Conservation (phyloP, 352 stramenopile genomes). For the Phytophthora citrophthora region DNA sequence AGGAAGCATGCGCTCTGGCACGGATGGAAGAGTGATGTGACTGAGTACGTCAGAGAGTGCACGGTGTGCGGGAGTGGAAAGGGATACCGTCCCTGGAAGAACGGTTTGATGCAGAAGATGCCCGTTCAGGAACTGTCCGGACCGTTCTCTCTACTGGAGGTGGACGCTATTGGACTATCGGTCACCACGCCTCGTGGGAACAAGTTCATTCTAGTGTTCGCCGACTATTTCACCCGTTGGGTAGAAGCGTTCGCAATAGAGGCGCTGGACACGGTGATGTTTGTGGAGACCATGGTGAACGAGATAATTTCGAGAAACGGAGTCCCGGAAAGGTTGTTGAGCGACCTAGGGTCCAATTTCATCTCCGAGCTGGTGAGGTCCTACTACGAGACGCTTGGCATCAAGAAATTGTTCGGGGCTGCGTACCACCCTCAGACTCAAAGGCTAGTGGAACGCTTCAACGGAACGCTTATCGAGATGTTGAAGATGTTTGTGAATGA, state of each 20-base stretch:
- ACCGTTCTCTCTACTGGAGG: too few relatives aligned
- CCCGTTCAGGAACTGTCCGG: too few relatives aligned
- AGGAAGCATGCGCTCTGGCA: too few relatives aligned
- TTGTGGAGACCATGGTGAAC: constrained; percentile 1
- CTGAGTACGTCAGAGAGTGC: too few relatives aligned
- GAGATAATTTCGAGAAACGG: neutral
- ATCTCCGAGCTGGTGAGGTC: neutral
- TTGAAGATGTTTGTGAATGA: constrained; percentile 6
- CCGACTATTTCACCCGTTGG: too few relatives aligned
- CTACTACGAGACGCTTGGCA: constrained; percentile 6
- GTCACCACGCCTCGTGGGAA: too few relatives aligned
- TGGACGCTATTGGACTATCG: too few relatives aligned
- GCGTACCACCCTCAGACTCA: constrained; percentile 7
- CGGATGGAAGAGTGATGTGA: too few relatives aligned
- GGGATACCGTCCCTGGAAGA: too few relatives aligned
- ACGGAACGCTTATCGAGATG: constrained; percentile 6
- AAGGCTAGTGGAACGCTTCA: constrained; percentile 8
- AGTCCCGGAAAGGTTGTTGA: neutral
- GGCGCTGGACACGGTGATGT: neutral
- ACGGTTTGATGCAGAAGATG: too few relatives aligned
- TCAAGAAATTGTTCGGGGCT: constrained; percentile 4
- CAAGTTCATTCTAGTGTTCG: too few relatives aligned
- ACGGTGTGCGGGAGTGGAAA: too few relatives aligned
- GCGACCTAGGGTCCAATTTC: constrained; percentile 7
- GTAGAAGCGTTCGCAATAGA: constrained; percentile 2